Evolutionary conservation across 2,329 filamentous ascomycete species (phyloP), one percentile per base, ranked within the genome.

Genomic region (Plectosphaerella cucumerina): DNA sequence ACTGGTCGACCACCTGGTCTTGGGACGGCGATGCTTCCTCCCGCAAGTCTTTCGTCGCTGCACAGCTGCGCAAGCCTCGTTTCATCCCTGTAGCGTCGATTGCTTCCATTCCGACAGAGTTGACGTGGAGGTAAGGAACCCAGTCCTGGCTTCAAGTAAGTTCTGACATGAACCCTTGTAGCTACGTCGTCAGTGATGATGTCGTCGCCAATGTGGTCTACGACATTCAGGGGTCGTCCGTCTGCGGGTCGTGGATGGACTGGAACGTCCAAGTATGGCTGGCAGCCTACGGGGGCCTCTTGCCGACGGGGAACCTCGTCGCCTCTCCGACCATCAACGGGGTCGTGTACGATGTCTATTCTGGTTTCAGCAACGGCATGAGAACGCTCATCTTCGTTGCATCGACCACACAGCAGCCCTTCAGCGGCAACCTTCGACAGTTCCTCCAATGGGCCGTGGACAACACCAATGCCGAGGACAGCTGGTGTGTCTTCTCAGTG

Each of bases 221-320:
- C 39, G 39, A 42, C 6, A 42, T 42, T 18, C 39, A 42, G n/a
- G 39, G 39, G 10, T 12, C 39, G 6, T 18, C n/a, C 4, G 39
- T 42, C 4, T 42, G 39, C 39, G 39, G 39, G 18, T 42, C 39
- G 39, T 6, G 9, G n/a, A 42, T 42, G 8, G 44, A 46, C 44
- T 46, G 44, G 44, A 46, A 33, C 18, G 22, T 46, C 23, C 44
- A 46, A 20, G 44, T 46, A 4, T 46, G 44, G 44, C 44, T 46
- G 23, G 44, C 14, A 15, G 17, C 15, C 14, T 46, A 33, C n/a
- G 44, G 44, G 9, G 23, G 17, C 9, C 6, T 46, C 17, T 18
- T 23, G 6, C 44, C 44, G 11, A 12, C 26, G 1, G 22, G 44
- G 22, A 10, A n/a, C 8, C 44, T 20, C 2, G n/a, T 18, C 23